A percentile compares a stretch with the other conserved stretches of the same genome.
Evolutionary conservation across 257 asterid genomes (phyloP).

Genomic region (Solanum etuberosum): DNA sequence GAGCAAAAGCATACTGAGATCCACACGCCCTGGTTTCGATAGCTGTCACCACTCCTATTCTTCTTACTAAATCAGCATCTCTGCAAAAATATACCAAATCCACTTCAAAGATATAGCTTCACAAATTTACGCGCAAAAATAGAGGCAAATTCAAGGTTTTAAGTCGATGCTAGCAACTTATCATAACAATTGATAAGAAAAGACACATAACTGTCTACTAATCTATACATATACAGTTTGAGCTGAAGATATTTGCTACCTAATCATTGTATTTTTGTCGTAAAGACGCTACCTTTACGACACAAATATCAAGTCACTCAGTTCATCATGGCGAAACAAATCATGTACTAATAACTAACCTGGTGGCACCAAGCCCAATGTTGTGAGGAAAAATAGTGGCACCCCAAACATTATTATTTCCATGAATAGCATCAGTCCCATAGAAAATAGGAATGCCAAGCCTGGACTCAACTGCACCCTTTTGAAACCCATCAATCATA

Average conservation of each 20-base stretch:
- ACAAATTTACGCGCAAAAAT: neutral
- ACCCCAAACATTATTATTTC: conserved; percentile 84
- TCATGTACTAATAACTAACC: conserved; percentile 19
- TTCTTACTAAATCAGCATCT: conserved; percentile 59
- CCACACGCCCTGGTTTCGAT: conserved; percentile 95
- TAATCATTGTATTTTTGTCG: neutral
- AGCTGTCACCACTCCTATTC: conserved; percentile 86
- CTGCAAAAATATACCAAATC: conserved; percentile 14
- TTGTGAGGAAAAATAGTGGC: conserved; percentile 92
- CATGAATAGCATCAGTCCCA: conserved; percentile 90
- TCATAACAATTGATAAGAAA: neutral
- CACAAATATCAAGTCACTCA: neutral
- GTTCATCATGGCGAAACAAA: neutral
- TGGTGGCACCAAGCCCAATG: conserved; percentile 90
- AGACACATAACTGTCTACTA: neutral
- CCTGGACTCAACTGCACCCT: conserved; percentile 59
- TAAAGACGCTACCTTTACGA: neutral
- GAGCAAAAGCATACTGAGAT: conserved; percentile 83
- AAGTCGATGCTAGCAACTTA: neutral
- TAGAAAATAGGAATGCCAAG: conserved; percentile 85
- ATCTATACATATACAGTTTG: neutral
- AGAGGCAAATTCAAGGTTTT: neutral
- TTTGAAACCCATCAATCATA: conserved; percentile 75
- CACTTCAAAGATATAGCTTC: neutral
- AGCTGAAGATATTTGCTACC: neutral